Evolutionary conservation across 305 asterid genomes (phyloP).

Genomic region (Fraxinus sp.): DNA sequence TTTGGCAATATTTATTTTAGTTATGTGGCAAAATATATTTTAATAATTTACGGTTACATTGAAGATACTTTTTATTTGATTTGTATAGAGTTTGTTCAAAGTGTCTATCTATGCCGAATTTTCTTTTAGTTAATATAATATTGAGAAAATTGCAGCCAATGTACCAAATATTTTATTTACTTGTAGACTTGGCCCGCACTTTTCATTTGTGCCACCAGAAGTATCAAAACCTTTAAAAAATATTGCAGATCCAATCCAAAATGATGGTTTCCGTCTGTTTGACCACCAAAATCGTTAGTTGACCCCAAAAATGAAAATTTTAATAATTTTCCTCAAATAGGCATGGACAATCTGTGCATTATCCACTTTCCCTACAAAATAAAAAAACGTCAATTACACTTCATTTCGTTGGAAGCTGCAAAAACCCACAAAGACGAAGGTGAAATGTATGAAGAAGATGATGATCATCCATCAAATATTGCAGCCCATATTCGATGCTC

Average conservation of each 20-base stretch:
- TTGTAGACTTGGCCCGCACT: background rate
- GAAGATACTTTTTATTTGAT: background rate
- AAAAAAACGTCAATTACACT: background rate
- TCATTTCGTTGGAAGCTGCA: background rate
- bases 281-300: background rate
- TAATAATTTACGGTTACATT: background rate
- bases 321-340: background rate
- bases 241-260: background rate
- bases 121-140: background rate
- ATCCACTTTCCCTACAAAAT: background rate
- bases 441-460: background rate
- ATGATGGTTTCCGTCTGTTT: background rate
- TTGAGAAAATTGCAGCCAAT: background rate
- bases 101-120: background rate
- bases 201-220: background rate
- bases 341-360: background rate
- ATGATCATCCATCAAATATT: background rate
- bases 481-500: background rate
- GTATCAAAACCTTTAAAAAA: background rate
- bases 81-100: background rate
- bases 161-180: no score
- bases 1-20: background rate
- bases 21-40: background rate
- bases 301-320: background rate
- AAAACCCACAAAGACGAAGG: background rate